These are phyloP conservation scores for Trebouxiophyceae sp. DNA, from an alignment of 163 green algal genomes.

Conservation along the genomic window DNA sequence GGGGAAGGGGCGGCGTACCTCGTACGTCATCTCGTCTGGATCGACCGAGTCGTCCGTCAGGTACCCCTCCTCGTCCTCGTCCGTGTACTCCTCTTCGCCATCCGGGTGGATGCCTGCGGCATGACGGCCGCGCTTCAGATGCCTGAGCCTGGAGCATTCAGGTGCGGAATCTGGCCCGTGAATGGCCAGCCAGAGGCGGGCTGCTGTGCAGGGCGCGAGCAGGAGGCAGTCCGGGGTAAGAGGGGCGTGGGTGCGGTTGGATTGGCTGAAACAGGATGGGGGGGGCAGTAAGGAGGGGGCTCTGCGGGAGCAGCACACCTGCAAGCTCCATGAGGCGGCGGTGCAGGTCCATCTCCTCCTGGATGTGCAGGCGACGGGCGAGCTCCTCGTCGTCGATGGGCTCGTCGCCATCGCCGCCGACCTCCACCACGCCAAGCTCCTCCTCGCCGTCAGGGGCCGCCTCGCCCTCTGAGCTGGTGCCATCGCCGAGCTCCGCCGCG, in stretches of 20 bases:
- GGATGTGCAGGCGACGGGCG: constrained; percentile 25
- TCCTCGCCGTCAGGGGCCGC: neutral
- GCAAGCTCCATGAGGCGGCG: constrained; percentile 29
- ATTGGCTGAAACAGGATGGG: no score
- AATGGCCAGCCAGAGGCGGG: neutral
- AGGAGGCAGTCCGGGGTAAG: no score
- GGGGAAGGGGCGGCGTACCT: no score
- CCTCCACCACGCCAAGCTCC: neutral
- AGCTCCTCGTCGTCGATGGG: constrained; percentile 8
- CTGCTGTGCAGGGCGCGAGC: no score
- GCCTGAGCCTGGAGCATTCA: neutral
- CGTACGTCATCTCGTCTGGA: constrained; percentile 42
- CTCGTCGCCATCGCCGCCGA: neutral
- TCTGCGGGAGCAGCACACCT: no score
- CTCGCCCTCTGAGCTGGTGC: neutral
- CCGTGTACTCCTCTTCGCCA: constrained; percentile 2
- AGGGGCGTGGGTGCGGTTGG: no score
- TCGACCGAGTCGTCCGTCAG: constrained; percentile 16
- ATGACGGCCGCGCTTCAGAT: neutral
- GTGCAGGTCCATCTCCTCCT: constrained; percentile 33
- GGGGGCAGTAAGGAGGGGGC: no score
- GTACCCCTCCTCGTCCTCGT: constrained; percentile 4
- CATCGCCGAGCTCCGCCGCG: neutral
- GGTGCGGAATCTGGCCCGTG: neutral
- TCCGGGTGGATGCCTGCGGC: neutral